Evolutionary conservation across 441 rosid genomes (phyloP), one percentile per base, ranked within the genome.

Genomic region (Aleurites moluccanus): DNA sequence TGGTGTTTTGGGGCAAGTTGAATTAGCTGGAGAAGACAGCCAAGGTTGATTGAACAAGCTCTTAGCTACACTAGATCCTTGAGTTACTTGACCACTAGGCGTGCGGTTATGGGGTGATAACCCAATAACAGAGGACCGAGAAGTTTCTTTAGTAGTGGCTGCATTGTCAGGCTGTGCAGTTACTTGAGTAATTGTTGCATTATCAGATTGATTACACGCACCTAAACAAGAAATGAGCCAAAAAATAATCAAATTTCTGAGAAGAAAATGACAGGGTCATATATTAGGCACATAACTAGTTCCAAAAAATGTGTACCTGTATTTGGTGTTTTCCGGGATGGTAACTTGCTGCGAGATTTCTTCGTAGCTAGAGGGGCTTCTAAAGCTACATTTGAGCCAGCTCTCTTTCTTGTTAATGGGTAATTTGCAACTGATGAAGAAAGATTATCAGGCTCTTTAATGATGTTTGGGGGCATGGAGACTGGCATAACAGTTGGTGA

Each of bases 1-100:
- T 20, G 98, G 98, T 5, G 97, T 91, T 20, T 59, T 83, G 0
- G 91, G 92, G 30, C 79, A 83, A 15, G 89, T 75, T 7, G 96
- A 83, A 75, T 72, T 83, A 57, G 76, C 59, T 25, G 89, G 86
- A 80, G 84, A 74, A 30, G 85, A 78, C 1, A 74, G 15, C 68
- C 49, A 61, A 73, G 81, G 73, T 82, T 83, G 88, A 78, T 82
- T 81, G 81, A 90, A 89, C 83, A 92, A 84, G 82, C 91, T 82
- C 84, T 92, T 90, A 1, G 83, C 94, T 60, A 90, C 89, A 35
- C 81, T 78, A 23, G 94, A 85, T 47, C 80, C 85, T 23, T 80
- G 86, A 73, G 63, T 77, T 20, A 79, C 15, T 1, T 81, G 45
- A 40, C 69, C 80, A 79, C 67, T 70, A 40, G 69, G 44, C 16